Evolutionary conservation across 2,329 filamentous ascomycete species (phyloP).

Genomic region (Hypoxylon sp.): DNA sequence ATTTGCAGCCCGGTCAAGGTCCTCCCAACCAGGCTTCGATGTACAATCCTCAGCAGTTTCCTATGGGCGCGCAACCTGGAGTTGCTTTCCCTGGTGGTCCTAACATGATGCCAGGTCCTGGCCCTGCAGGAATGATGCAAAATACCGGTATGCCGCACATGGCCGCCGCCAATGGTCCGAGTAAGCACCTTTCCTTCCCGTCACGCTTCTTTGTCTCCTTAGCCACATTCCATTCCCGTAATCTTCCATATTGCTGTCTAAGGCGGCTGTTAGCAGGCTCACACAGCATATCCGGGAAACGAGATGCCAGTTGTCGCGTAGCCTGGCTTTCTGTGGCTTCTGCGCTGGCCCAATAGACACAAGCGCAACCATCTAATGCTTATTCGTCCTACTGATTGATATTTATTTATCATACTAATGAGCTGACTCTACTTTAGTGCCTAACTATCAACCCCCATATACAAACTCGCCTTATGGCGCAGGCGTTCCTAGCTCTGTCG

Average conservation of each 20-base stretch:
- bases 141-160: slow-evolving; percentile 71
- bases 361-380: slow-evolving; percentile 27
- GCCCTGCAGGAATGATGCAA: slow-evolving; percentile 73
- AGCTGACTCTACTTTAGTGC: slow-evolving; percentile 59
- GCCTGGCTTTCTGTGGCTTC: slow-evolving; percentile 22
- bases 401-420: slow-evolving; percentile 49
- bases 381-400: slow-evolving; percentile 32
- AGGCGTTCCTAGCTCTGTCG: slow-evolving; percentile 63
- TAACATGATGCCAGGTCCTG: slow-evolving; percentile 68
- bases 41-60: slow-evolving; percentile 71
- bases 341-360: slow-evolving; percentile 41
- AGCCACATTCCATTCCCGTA: slow-evolving; percentile 38
- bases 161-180: slow-evolving; percentile 68
- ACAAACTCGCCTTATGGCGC: slow-evolving; percentile 69
- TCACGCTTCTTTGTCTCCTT: slow-evolving; percentile 42
- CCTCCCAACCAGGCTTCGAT: slow-evolving; percentile 61
- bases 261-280: slow-evolving; percentile 35
- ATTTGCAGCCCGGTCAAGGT: slow-evolving; percentile 61
- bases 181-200: slow-evolving; percentile 59
- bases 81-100: slow-evolving; percentile 63
- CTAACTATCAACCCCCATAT: slow-evolving; percentile 69
- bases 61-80: slow-evolving; percentile 63
- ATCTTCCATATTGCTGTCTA: slow-evolving; percentile 29
- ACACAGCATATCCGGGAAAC: slow-evolving; percentile 24
- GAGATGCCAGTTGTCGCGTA: slow-evolving; percentile 30